These are phyloP conservation scores for Phylloporus sp. DNA, from an alignment of 768 basidiomycete genomes.

Conservation along the genomic window DNA sequence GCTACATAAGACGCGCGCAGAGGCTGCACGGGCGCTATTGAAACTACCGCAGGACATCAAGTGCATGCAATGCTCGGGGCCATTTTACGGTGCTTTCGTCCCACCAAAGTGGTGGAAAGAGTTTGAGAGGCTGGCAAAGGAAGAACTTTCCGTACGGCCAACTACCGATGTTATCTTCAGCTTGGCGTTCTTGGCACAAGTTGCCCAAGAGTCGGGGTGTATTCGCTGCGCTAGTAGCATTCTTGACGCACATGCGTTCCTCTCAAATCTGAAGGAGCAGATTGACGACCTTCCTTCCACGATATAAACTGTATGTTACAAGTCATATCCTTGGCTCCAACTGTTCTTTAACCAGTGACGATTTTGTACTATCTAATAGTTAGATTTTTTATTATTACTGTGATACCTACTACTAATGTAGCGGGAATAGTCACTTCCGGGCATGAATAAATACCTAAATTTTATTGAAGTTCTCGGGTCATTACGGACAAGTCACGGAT, in stretches of 20 bases:
- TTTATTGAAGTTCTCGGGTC: no score
- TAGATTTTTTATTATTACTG: no score
- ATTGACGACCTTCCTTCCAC: slow-evolving; percentile 53
- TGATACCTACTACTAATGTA: no score
- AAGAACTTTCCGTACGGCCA: slow-evolving; percentile 55
- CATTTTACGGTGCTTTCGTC: slow-evolving; percentile 39
- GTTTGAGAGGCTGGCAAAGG: slow-evolving; percentile 52
- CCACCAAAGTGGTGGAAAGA: slow-evolving; percentile 69
- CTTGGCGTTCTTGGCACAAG: slow-evolving; percentile 54
- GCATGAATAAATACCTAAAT: no score
- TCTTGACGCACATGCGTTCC: slow-evolving; percentile 54
- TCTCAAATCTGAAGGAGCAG: slow-evolving; percentile 49
- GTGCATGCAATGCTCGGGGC: slow-evolving; percentile 68
- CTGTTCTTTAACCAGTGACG: no score
- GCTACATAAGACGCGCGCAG: slow-evolving; percentile 53
- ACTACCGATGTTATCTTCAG: slow-evolving; percentile 58
- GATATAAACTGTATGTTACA: slow-evolving; percentile 28
- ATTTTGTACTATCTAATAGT: no score
- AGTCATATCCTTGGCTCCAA: no score
- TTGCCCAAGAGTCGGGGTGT: slow-evolving; percentile 50
- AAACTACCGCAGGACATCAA: slow-evolving; percentile 46
- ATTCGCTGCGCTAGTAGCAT: slow-evolving; percentile 64
- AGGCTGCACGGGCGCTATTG: slow-evolving; percentile 47
- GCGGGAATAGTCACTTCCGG: no score
- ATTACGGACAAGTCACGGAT: not conserved